Base-by-base conservation (phyloP, 768 basidiomycete genomes). In the Russula vinacea region DNA sequence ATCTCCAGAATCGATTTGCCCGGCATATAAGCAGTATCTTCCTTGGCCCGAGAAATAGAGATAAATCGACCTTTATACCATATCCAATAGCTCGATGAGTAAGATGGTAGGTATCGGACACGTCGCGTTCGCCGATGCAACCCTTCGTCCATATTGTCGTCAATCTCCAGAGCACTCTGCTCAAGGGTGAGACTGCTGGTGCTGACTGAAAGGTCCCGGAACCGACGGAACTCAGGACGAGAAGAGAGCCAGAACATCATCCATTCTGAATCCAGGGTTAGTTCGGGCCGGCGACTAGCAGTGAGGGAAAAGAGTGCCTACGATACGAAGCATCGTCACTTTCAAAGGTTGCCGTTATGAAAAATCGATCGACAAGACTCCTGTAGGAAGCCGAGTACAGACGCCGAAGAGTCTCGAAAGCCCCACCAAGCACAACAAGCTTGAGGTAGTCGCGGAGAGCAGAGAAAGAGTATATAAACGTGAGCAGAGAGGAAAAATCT, bases 171-270 rank as follows among this genome's bases (percentile, higher is more conserved):
- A 29, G 29, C 74, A 45, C 70, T 67, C 5, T 73, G 69, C 24
- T 74, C 70, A 10, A 78, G 72, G 71, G 77, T 71, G 75, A 81
- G 29, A 70, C 69, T 70, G 24, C 67, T n/a, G 49, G 84, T 86
- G 68, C 76, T 80, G 44, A 87, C 75, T 52, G 83, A 73, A 32
- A 87, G 76, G 62, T 81, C 78, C 9, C 85, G 80, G 8, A 83
- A 79, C 42, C 73, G 65, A 81, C 79, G 74, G 85, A 85, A 89
- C n/a, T 80, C 75, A 22, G 84, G 79, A 47, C 84, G 83, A 57
- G 79, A 78, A 5, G 85, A 83, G 0, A 90, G 73, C 88, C 88
- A 90, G 45, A 79, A 74, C 80, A 88, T 80, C 69, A 90, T 78
- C 89, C 89, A 90, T 45, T 80, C 87, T 89, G 62, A 44, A 44